These are phyloP conservation scores for Taphrina wiesneri DNA, from an alignment of 1,139 yeast genomes.

Conservation along the genomic window DNA sequence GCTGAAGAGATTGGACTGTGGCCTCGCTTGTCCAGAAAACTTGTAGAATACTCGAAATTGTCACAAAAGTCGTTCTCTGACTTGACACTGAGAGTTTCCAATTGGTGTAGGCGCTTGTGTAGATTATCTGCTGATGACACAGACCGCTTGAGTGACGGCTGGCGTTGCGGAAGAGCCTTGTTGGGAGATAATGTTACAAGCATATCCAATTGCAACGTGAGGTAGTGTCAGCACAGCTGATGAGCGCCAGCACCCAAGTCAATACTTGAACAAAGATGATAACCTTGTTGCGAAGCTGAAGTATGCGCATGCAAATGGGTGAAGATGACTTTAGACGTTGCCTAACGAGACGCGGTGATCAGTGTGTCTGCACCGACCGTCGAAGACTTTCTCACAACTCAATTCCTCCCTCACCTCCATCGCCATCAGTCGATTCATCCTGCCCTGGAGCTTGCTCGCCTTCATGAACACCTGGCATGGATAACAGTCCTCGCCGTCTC, in stretches of 20 bases:
- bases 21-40: not conserved
- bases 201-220: not conserved
- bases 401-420: not conserved
- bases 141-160: not conserved
- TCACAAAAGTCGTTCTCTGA: not conserved
- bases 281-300: not conserved
- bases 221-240: not conserved
- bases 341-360: not conserved
- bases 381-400: not conserved
- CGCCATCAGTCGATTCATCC: not conserved
- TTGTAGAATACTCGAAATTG: not conserved
- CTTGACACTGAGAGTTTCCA: not conserved
- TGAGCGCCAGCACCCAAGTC: not conserved
- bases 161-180: not conserved
- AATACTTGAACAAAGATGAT: not conserved
- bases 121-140: not conserved
- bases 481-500: slow-evolving; percentile 21
- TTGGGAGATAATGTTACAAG: not conserved
- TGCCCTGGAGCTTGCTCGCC: not conserved
- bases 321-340: not conserved
- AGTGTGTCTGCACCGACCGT: not conserved
- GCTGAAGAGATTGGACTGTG: not conserved
- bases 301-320: too few relatives aligned
- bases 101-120: not conserved
- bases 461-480: slow-evolving; percentile 1